Base-by-base conservation (phyloP, 345 rosid genomes). In the Hibiscus trionum region DNA sequence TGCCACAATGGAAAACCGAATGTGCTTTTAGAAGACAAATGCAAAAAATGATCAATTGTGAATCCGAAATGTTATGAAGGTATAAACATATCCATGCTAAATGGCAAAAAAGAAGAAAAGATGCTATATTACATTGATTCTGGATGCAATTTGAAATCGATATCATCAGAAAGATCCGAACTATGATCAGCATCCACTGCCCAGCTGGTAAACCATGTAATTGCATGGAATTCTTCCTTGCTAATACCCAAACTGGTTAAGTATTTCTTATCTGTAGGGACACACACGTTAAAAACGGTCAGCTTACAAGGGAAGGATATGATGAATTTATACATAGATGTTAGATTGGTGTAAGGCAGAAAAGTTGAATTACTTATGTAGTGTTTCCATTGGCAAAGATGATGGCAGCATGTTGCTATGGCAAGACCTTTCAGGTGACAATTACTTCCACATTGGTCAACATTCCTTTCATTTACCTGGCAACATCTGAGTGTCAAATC, bases 371-470 rank as follows among this genome's bases (percentile, higher is more conserved):
- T 88, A 93, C 98, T 93, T 85, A 77, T 82, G 76, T 91, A 88
- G 83, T 88, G 89, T 72, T 88, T 90, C 98, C 98, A 91, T 67
- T 88, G 98, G 84, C 95, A 91, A 78, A 91, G 96, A 84, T 94
- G 98, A 83, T 94, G 98, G 75, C 98, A 94, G 78, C 98, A 94
- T 31, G 96, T 90, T 72, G 98, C 96, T 69, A 94, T 78, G 29
- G 96, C 93, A 14, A 91, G 87, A 70, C 96, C 98, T 73, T 65
- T 77, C 19, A 88, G 77, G 75, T 64, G 67, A 29, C 72, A 67
- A 55, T 77, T 78, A 70, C 70, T 80, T 49, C 65, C 60, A 31
- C 56, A 26, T 11, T 69, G 58, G n/a, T 76, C 85, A 69, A 19
- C 39, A 67, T 62, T 76, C 27, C 50, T 64, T 61, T 60, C 80